Evolutionary conservation across 345 rosid species (phyloP), one percentile per base, ranked within the genome.

Genomic region (Gossypium thurberi): DNA sequence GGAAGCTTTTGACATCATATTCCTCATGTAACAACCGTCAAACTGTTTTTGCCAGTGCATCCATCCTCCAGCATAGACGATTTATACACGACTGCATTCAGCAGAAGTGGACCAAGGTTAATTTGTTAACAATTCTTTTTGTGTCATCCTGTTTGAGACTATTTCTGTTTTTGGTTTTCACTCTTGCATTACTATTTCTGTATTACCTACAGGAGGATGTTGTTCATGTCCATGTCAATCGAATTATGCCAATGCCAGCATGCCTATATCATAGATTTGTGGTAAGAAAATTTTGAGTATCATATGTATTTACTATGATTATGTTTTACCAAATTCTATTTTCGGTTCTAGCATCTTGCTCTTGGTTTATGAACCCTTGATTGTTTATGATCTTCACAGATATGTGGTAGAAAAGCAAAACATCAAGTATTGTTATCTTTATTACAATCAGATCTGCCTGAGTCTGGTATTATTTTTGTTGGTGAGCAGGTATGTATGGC

Each of bases 101-200:
- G 74, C 97, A 90, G 79, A 92, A 94, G 74, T 94, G 98, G 98
- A 94, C 93, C 74, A 92, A 89, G 97, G 97, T 94, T 75, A 74
- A 78, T 71, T 53, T 51, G 37, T 14, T 26, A 33, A 46, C 63
- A 42, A 40, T 74, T 75, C 23, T 59, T 69, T n/a, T 10, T 46
- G n/a, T 68, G 56, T 43, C 51, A 68, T 57, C 43, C 14, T 80
- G 50, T 8, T 60, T 12, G 71, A 43, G 71, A 48, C 33, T 56
- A 17, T 20, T 72, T 56, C 72, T 78, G 59, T 63, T 44, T 46
- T 63, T 58, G 21, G 46, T 17, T 64, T 46, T 71, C 65, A 57
- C 8, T 33, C 47, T 50, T 67, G 58, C 60, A 52, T 52, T 82
- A 37, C 70, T 59, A 9, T 75, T 62, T 78, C 18, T 20, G 53